Conservation (phyloP, 306 rosid species). For the Ormosia semicastrata region DNA sequence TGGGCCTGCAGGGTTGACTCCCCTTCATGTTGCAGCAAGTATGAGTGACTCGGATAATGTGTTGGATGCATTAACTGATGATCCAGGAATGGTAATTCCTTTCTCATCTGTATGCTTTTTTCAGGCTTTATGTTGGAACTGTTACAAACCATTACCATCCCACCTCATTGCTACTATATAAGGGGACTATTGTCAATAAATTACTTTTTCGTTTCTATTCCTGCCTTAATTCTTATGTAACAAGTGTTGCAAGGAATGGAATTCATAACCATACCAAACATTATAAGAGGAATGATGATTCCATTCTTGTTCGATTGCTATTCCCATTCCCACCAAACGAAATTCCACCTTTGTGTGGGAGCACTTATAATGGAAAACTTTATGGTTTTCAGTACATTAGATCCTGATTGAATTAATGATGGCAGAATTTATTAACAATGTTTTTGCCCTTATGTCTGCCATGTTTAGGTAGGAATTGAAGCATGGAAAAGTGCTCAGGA, state of each 20-base stretch:
- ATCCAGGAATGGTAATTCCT: conserved; percentile 72
- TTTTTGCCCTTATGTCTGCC: background rate
- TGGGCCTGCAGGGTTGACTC: conserved; percentile 81
- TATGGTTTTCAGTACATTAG: background rate
- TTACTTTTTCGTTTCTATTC: background rate
- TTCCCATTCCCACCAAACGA: background rate
- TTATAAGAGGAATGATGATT: background rate
- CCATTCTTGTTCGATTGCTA: background rate
- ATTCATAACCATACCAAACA: background rate
- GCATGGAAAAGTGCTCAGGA: conserved; percentile 82
- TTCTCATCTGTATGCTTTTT: background rate
- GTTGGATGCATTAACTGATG: conserved; percentile 78
- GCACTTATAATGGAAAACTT: background rate
- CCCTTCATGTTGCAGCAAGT: conserved; percentile 82
- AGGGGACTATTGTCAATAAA: background rate
- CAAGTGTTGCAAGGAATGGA: background rate
- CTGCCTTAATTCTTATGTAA: background rate
- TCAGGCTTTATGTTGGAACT: background rate
- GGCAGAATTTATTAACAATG: background rate
- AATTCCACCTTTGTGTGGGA: background rate
- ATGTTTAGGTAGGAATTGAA: conserved; percentile 74
- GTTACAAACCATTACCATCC: background rate
- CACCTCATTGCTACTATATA: background rate
- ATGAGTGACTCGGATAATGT: conserved; percentile 55
- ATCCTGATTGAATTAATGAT: background rate